Conservation (phyloP, 352 stramenopile genomes). For the Pythium rishiriense region DNA sequence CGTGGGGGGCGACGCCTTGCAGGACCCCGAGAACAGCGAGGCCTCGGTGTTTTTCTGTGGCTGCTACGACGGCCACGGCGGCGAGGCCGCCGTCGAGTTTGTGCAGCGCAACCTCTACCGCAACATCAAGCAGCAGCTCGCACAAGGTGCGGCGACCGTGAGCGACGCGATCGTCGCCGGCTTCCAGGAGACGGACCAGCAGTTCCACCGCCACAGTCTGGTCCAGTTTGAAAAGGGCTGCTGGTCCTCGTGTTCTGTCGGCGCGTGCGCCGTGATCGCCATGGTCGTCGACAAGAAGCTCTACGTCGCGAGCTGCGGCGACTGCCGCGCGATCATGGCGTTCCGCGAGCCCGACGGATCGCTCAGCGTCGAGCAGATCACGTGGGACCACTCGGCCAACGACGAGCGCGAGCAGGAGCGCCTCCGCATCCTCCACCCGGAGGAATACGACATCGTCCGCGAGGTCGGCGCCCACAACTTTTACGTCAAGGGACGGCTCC, state of each 20-base stretch:
- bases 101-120: constrained; percentile 63
- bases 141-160: constrained; percentile 28
- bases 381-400: constrained; percentile 66
- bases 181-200: constrained; percentile 61
- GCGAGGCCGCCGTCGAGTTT: constrained; percentile 63
- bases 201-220: constrained; percentile 56
- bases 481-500: constrained; percentile 71
- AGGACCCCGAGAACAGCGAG: constrained; percentile 10
- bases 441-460: constrained; percentile 70
- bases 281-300: constrained; percentile 55
- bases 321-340: constrained; percentile 69
- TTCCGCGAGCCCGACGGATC: constrained; percentile 50
- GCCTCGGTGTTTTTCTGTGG: constrained; percentile 61
- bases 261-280: constrained; percentile 61
- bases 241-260: constrained; percentile 65
- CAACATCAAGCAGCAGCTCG: constrained; percentile 51
- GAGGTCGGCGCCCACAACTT: constrained; percentile 67
- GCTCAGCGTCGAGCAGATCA: constrained; percentile 66
- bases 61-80: constrained; percentile 72
- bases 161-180: constrained; percentile 52
- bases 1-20: not conserved
- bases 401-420: constrained; percentile 58
- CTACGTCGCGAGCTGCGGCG: constrained; percentile 63
- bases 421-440: constrained; percentile 52
- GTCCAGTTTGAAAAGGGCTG: constrained; percentile 50